These are phyloP conservation scores for Monilinia laxa DNA, from an alignment of 2,329 filamentous ascomycete genomes.

Conservation along the genomic window DNA sequence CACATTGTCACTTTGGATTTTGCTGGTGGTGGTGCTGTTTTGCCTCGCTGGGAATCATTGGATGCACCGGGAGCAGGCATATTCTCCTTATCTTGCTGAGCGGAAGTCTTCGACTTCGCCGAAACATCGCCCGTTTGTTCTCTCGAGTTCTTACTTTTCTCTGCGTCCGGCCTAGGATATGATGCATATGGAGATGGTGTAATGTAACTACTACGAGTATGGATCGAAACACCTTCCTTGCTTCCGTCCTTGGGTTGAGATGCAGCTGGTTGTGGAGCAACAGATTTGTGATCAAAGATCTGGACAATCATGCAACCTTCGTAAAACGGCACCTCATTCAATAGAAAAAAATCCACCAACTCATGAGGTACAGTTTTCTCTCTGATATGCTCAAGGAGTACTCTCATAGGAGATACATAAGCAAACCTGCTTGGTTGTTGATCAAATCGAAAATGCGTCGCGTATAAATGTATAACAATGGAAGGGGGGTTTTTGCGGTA, in stretches of 20 bases:
- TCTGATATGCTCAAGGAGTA: conserved; percentile 73
- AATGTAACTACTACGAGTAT: conserved; percentile 87
- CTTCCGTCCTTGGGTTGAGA: conserved; percentile 54
- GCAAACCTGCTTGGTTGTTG: conserved; percentile 80
- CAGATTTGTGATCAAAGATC: conserved; percentile 81
- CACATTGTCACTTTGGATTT: conserved; percentile 72
- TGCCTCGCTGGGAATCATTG: conserved; percentile 47
- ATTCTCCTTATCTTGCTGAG: conserved; percentile 58
- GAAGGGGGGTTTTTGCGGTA: conserved; percentile 73
- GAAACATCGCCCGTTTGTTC: conserved; percentile 38
- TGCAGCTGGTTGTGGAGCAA: conserved; percentile 59
- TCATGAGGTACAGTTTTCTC: conserved; percentile 83
- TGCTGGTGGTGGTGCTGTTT: conserved; percentile 42
- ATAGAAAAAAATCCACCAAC: conserved; percentile 72
- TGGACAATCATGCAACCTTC: conserved; percentile 94
- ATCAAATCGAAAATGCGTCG: conserved; percentile 87
- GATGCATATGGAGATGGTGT: conserved; percentile 85
- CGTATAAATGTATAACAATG: conserved; percentile 80
- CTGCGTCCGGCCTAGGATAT: conserved; percentile 58
- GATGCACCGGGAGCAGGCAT: conserved; percentile 54
- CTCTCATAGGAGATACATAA: conserved; percentile 88
- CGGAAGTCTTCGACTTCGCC: conserved; percentile 37
- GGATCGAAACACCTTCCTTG: conserved; percentile 76
- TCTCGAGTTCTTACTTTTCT: conserved; percentile 39
- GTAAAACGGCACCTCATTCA: conserved; percentile 72